phyloP scores from a whole-genome alignment of 2,329 filamentous ascomycete genomes.

The Thelonectria olida region DNA sequence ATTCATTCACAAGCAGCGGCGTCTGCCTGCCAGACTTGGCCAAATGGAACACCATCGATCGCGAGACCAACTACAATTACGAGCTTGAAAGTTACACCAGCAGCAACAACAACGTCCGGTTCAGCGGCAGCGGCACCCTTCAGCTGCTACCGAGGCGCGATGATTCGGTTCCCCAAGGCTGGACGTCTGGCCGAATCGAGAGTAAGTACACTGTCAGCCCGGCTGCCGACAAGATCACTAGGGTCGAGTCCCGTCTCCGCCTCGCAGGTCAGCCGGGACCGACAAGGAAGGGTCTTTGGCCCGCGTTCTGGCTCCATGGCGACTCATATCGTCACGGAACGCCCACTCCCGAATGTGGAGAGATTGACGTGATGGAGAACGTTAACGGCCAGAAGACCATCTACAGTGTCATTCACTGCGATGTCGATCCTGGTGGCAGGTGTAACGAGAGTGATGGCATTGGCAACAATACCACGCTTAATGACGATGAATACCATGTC shows the following conservation, averaged over 20 bases:
- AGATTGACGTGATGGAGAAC: conserved; percentile 67
- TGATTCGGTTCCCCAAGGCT: conserved; percentile 47
- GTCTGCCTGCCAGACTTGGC: no score
- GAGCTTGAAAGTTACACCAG: conserved; percentile 61
- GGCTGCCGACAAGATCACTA: conserved; percentile 53
- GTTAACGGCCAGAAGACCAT: conserved; percentile 58
- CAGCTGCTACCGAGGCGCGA: conserved; percentile 60
- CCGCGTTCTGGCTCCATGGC: conserved; percentile 67
- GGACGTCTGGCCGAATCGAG: conserved; percentile 67
- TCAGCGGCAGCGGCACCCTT: conserved; percentile 59
- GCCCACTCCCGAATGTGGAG: conserved; percentile 62
- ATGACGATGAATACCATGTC: conserved; percentile 55
- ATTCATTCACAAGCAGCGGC: conserved; percentile 49
- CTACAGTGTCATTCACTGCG: conserved; percentile 64
- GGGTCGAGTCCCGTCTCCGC: conserved; percentile 57
- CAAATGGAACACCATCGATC: conserved; percentile 53
- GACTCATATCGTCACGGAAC: conserved; percentile 57
- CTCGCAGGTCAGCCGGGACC: conserved; percentile 53
- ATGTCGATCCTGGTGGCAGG: conserved; percentile 52
- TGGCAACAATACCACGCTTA: conserved; percentile 45
- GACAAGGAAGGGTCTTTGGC: conserved; percentile 64
- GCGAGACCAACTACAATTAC: conserved; percentile 58
- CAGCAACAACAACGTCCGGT: conserved; percentile 58
- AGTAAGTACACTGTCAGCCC: conserved; percentile 58
- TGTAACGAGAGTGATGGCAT: conserved; percentile 62